A percentile compares a stretch with the other conserved stretches of the same genome.
These are phyloP conservation scores for Massarina eburnea DNA, from an alignment of 2,329 filamentous ascomycete genomes.

Conservation along the genomic window DNA sequence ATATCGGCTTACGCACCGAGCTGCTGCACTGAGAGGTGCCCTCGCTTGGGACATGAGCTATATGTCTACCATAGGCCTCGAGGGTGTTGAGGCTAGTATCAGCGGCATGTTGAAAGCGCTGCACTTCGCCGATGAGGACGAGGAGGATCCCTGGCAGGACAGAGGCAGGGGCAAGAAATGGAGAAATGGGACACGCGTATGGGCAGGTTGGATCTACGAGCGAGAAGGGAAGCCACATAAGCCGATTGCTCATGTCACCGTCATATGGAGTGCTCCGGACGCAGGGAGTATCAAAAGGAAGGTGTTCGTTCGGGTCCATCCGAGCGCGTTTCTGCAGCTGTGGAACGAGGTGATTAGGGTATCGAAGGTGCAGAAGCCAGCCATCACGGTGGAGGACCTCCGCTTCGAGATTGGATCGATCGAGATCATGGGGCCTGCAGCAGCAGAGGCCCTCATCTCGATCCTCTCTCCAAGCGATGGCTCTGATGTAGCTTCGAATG, in stretches of 20 bases:
- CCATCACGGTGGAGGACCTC: constrained; percentile 66
- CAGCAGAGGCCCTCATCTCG: constrained; percentile 74
- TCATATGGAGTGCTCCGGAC: constrained; percentile 67
- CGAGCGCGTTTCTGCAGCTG: constrained; percentile 72
- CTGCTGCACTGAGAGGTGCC: constrained; percentile 72
- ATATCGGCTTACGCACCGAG: constrained; percentile 83
- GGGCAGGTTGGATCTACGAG: constrained; percentile 62
- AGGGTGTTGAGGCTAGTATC: constrained; percentile 66
- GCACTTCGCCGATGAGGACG: constrained; percentile 54
- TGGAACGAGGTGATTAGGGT: constrained; percentile 65
- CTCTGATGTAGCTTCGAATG: constrained; percentile 20
- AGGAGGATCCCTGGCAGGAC: constrained; percentile 57
- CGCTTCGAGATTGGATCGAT: constrained; percentile 74
- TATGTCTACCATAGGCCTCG: constrained; percentile 79
- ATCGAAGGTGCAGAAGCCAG: constrained; percentile 62
- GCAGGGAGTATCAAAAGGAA: constrained; percentile 47
- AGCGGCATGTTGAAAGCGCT: constrained; percentile 67
- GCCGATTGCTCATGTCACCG: constrained; percentile 69
- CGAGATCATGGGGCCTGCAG: constrained; percentile 70
- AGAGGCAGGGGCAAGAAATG: constrained; percentile 66
- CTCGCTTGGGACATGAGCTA: constrained; percentile 95
- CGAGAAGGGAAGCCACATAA: constrained; percentile 52
- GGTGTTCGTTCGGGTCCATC: constrained; percentile 76
- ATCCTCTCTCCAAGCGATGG: constrained; percentile 58
- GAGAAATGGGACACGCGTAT: constrained; percentile 62